Evolutionary conservation across 768 basidiomycete species (phyloP), one percentile per base, ranked within the genome.

Genomic region (Suillus luteus): DNA sequence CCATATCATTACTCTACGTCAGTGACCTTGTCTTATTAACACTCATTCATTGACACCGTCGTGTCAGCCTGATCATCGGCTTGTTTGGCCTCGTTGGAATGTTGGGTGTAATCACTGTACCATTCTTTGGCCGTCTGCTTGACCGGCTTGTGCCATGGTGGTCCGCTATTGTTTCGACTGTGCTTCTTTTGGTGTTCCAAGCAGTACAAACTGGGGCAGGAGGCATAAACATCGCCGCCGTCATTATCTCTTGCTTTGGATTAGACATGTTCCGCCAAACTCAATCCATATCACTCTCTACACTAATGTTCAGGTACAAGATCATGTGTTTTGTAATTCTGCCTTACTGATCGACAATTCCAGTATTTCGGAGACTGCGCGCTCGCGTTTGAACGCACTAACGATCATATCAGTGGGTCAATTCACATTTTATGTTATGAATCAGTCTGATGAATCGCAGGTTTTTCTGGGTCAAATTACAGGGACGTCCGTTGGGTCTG

Each of bases 41-140:
- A 35, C 14, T 31, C 35, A 11, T n/a, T 59, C 24, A 22, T 51
- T 55, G 49, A 14, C 40, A 12, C 33, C 55, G 14, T 59, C 64
- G 69, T 31, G 69, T 70, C 60, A 74, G 78, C 6, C 62, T 78
- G 37, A 64, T 75, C 35, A 83, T 83, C 48, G 83, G 83, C 54
- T 68, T 85, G 5, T 81, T 85, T 60, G 83, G 82, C 15, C 74
- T 85, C 8, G 71, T 84, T 22, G 83, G 83, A 14, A 70, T 83
- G 27, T 66, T 71, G 62, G 83, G 79, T 35, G 73, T 81, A 55
- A 63, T 70, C 24, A 67, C 66, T 2, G 75, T 68, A 0, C 75
- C 74, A 11, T 51, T 71, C 49, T 71, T 70, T 1, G 73, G 74
- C 12, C 69, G 64, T 43, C 55, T 75, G 24, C 71, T 73, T 1